Evolutionary conservation across 495 filamentous ascomycete species (phyloP), one percentile per base, ranked within the genome.

Genomic region (Haplographium delicatum): DNA sequence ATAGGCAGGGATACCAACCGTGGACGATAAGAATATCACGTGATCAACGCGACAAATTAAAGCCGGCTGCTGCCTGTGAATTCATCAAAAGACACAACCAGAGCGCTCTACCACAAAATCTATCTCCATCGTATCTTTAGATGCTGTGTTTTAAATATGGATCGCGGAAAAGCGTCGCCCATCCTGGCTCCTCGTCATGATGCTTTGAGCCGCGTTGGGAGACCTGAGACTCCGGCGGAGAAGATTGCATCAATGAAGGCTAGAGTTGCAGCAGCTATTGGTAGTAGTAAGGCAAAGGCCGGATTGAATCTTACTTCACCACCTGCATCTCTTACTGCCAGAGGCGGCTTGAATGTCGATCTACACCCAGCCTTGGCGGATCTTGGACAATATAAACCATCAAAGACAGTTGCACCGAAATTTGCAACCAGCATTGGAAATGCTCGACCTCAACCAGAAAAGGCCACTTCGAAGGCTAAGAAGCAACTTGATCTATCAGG

Each of bases 291-390:
- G 19, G 45, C 54, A 19, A 63, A 58, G 47, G 23, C 37, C 44
- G 63, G 53, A 39, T 53, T 58, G 37, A 57, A 25, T 55, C 54
- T 50, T 59, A 55, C 37, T 59, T 69, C 47, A 9, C 54, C 69
- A 26, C 66, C 68, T 4, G 54, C 63, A 28, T 65, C 71, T 44
- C 38, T 48, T 3, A 13, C 34, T 18, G 53, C 53, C 4, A 60
- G 71, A 46, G 83, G 91, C 53, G 91, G 91, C 23, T 69, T 97
- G 25, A 91, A 91, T 60, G 86, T 93, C 18, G 89, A 88, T 43
- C 78, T 97, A 44, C 91, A 97, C 62, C 91, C 91, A 16, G 87
- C 88, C 23, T 76, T 97, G 44, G 84, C 85, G 38, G 90, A 95
- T 61, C 71, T 81, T 20, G 75, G 74, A 16, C 75, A 83, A 47